Evolutionary conservation across 2,329 filamentous ascomycete genomes (phyloP).

Genomic region (Colletotrichum musicola): DNA sequence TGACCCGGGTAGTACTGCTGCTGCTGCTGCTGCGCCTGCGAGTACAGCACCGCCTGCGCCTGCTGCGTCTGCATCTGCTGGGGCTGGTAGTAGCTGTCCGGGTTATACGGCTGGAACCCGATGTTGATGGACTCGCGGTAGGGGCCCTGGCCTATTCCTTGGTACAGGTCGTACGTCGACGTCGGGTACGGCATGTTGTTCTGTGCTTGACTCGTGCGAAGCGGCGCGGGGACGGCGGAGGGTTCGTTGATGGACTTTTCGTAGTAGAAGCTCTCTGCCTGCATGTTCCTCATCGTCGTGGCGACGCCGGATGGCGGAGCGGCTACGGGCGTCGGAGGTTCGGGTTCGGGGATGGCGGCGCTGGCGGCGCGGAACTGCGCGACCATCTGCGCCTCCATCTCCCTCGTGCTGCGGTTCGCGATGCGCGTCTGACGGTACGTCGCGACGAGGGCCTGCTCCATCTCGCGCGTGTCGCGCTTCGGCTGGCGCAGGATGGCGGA

Average conservation of each 20-base stretch:
- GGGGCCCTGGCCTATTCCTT: slow-evolving; percentile 26
- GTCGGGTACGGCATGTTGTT: slow-evolving; percentile 16
- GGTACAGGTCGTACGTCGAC: slow-evolving; percentile 30
- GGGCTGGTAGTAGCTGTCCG: slow-evolving; percentile 12
- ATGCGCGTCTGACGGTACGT: slow-evolving; percentile 26
- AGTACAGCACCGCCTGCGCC: not conserved
- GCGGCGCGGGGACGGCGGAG: slow-evolving; percentile 11
- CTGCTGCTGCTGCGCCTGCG: not conserved
- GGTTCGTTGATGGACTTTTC: slow-evolving; percentile 28
- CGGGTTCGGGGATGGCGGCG: not conserved
- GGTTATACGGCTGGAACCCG: slow-evolving; percentile 29
- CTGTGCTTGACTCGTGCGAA: not conserved
- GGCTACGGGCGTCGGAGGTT: not conserved
- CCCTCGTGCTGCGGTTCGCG: slow-evolving; percentile 26
- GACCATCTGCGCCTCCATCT: slow-evolving; percentile 36
- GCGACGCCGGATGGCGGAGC: not conserved
- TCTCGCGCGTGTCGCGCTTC: slow-evolving; percentile 21
- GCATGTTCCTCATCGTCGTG: not conserved
- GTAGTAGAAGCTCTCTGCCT: slow-evolving; percentile 30
- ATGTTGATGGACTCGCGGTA: slow-evolving; percentile 35
- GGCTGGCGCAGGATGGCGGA: slow-evolving; percentile 20
- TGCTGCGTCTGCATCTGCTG: not conserved
- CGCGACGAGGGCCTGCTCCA: slow-evolving; percentile 24
- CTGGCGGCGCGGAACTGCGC: slow-evolving; percentile 22
- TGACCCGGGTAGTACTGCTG: slow-evolving; percentile 4